Evolutionary conservation across 2,329 filamentous ascomycete genomes (phyloP).

Genomic region (Apiospora hydei): DNA sequence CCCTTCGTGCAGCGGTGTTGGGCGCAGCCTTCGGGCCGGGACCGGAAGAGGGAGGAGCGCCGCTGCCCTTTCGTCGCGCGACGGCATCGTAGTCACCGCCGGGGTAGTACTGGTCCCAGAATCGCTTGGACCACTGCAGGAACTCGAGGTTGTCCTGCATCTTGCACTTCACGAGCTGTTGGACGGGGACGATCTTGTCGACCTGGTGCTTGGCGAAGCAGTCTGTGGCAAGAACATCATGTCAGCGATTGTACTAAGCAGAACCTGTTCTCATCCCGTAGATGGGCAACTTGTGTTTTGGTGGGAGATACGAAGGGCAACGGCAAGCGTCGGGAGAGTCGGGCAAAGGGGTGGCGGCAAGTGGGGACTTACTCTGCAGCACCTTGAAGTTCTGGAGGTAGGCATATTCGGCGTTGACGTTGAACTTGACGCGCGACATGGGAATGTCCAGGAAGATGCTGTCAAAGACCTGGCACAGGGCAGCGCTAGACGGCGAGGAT

Average conservation of each 20-base stretch:
- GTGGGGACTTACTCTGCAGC: slow-evolving; percentile 77
- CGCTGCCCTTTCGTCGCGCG: slow-evolving; percentile 78
- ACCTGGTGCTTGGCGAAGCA: slow-evolving; percentile 85
- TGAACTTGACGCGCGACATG: slow-evolving; percentile 97
- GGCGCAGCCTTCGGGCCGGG: slow-evolving; percentile 58
- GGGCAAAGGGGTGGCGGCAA: slow-evolving; percentile 19
- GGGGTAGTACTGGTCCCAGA: slow-evolving; percentile 98
- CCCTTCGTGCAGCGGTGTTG: slow-evolving; percentile 56
- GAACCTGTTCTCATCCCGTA: neutral
- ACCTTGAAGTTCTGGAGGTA: slow-evolving; percentile 99
- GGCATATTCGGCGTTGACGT: slow-evolving; percentile 94
- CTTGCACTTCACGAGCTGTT: slow-evolving; percentile 93
- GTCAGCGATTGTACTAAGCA: slow-evolving; percentile 19
- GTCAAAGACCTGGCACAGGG: slow-evolving; percentile 96
- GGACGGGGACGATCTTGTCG: slow-evolving; percentile 89
- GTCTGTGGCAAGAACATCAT: slow-evolving; percentile 56
- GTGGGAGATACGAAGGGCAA: neutral
- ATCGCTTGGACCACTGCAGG: slow-evolving; percentile 93
- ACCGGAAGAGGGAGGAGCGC: slow-evolving; percentile 59
- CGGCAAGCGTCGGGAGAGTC: neutral
- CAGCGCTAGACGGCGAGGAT: slow-evolving; percentile 68
- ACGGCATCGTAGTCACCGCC: slow-evolving; percentile 97
- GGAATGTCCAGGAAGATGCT: slow-evolving; percentile 96
- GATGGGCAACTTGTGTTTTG: too few relatives aligned
- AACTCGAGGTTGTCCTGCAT: slow-evolving; percentile 99